A percentile compares a stretch with the other conserved stretches of the same genome.
phyloP scores from a whole-genome alignment of 306 rosid species.

The apple (Malus domestica) region DNA sequence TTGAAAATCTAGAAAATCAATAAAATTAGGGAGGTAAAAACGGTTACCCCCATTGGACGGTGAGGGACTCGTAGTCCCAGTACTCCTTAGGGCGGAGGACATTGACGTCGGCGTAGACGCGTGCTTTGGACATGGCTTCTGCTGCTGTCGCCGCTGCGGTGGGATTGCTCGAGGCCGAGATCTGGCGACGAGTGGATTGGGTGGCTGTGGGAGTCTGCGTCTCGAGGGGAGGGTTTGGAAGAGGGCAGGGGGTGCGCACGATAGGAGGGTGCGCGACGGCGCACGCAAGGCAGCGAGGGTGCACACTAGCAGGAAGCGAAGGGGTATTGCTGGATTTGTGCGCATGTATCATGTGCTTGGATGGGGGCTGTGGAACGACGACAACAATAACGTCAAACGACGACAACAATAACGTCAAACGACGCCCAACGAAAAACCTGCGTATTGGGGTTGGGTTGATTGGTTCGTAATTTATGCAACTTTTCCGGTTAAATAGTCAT shows the following conservation, averaged over 20 bases:
- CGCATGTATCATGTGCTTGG: conserved; percentile 32
- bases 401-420: conserved; percentile 7
- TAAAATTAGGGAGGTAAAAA: neutral
- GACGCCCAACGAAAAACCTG: neutral
- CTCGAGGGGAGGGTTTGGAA: neutral
- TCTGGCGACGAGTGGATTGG: neutral
- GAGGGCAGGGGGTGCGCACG: conserved; percentile 35
- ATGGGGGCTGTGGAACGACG: neutral
- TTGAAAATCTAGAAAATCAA: neutral
- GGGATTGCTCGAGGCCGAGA: conserved; percentile 7
- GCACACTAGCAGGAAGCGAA: conserved; percentile 42
- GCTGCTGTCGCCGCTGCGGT: neutral
- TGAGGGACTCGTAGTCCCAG: conserved; percentile 93
- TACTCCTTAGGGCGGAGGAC: conserved; percentile 82
- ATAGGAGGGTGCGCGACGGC: conserved; percentile 54
- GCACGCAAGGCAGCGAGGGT: conserved; percentile 36
- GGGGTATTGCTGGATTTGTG: conserved; percentile 22
- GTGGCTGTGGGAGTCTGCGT: neutral
- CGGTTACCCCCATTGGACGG: conserved; percentile 84
- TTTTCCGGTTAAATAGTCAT: neutral
- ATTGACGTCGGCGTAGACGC: conserved; percentile 73
- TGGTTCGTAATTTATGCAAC: neutral
- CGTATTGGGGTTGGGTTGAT: neutral
- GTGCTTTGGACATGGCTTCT: conserved; percentile 66
- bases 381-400: neutral